Evolutionary conservation across 2,329 filamentous ascomycete genomes (phyloP).

Genomic region (Neofusicoccum parvum): DNA sequence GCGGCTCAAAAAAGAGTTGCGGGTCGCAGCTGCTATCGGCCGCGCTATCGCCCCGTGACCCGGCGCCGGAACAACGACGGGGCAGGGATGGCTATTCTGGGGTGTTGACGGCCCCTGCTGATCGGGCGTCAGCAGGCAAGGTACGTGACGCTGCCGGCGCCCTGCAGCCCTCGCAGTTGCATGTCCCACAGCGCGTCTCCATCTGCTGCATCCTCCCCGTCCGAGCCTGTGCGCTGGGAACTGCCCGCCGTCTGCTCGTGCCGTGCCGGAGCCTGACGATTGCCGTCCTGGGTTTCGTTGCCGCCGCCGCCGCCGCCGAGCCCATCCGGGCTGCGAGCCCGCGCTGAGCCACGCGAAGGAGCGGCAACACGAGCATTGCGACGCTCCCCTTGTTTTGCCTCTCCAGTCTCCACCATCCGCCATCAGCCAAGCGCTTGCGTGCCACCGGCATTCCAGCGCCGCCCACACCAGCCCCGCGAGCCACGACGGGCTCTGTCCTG

Average conservation of each 20-base stretch:
- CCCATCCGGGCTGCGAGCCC: neutral
- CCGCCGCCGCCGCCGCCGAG: neutral
- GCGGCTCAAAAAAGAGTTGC: neutral
- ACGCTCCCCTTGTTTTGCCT: neutral
- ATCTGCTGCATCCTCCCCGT: constrained; percentile 6
- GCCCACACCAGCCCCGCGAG: neutral
- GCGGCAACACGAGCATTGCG: constrained; percentile 9
- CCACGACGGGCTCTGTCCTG: neutral
- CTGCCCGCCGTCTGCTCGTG: constrained; percentile 6
- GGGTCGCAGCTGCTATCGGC: neutral
- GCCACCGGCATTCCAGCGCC: constrained; percentile 6
- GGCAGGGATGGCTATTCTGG: neutral
- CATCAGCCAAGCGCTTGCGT: neutral
- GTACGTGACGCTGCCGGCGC: neutral
- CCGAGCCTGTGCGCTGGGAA: neutral
- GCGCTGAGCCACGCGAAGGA: neutral
- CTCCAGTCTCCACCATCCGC: neutral
- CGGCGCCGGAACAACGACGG: neutral
- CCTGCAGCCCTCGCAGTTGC: neutral
- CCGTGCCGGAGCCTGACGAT: constrained; percentile 5
- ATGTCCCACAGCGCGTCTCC: constrained; percentile 6
- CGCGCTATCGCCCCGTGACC: neutral
- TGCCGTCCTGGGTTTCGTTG: neutral
- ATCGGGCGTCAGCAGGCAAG: neutral
- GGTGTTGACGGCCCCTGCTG: neutral